Percentiles rank a stretch among this genome's conserved stretches.
Conservation (phyloP, 2,329 filamentous ascomycete genomes). For the Periconia digitata region DNA sequence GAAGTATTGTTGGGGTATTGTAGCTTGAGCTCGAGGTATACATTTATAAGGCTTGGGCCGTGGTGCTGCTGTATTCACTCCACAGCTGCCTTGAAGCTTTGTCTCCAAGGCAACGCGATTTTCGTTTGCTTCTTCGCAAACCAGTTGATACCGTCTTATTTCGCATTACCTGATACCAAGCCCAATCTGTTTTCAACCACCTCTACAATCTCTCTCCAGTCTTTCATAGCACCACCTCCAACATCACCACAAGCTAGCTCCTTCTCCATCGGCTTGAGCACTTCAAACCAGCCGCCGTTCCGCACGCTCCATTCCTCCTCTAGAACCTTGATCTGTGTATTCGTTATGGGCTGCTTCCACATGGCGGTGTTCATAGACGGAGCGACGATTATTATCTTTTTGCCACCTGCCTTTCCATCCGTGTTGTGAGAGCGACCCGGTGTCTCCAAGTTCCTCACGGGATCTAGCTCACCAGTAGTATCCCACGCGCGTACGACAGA, state of each 20-base stretch:
- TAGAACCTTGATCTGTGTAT: constrained; percentile 68
- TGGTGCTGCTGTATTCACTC: not conserved
- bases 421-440: constrained; percentile 21
- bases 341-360: constrained; percentile 84
- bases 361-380: constrained; percentile 89
- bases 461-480: constrained; percentile 48
- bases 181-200: constrained; percentile 56
- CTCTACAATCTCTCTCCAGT: constrained; percentile 74
- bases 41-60: constrained; percentile 67
- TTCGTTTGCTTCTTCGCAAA: not conserved
- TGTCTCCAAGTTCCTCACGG: constrained; percentile 28
- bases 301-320: constrained; percentile 70
- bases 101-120: not conserved
- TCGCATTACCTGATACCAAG: constrained; percentile 7
- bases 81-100: not conserved
- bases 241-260: constrained; percentile 81
- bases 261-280: constrained; percentile 74
- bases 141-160: not conserved
- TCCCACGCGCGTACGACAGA: constrained; percentile 89
- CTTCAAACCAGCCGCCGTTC: constrained; percentile 61
- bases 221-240: constrained; percentile 79
- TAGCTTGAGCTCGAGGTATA: not conserved
- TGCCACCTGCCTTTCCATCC: constrained; percentile 34
- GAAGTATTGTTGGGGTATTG: no score
- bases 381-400: constrained; percentile 69